Evolutionary conservation across 2,329 filamentous ascomycete species (phyloP).

Genomic region (Fusarium denticulatum): DNA sequence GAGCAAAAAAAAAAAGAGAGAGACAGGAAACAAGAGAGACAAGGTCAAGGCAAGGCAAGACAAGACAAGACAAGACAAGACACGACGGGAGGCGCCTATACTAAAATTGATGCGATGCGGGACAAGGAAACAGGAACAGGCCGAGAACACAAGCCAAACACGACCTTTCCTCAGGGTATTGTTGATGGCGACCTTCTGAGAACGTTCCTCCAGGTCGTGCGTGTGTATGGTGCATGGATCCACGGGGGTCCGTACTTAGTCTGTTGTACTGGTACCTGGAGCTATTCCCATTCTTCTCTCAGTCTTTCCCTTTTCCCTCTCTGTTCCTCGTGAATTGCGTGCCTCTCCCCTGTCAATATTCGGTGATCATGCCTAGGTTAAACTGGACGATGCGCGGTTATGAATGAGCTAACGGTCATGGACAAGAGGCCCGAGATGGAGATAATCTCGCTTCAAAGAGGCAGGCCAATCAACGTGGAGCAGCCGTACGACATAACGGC

Average conservation of each 20-base stretch:
- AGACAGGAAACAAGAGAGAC: constrained; percentile 12
- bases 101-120: constrained; percentile 33
- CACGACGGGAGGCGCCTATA: constrained; percentile 34
- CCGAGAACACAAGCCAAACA: constrained; percentile 9
- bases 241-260: constrained; percentile 8
- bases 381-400: constrained; percentile 32
- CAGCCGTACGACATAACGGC: constrained; percentile 39
- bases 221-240: constrained; percentile 21
- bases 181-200: constrained; percentile 24
- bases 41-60: constrained; percentile 10
- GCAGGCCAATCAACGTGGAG: constrained; percentile 35
- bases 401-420: constrained; percentile 28
- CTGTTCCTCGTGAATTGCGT: neutral
- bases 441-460: constrained; percentile 43
- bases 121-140: neutral
- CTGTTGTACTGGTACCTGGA: constrained; percentile 4
- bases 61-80: neutral
- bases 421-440: constrained; percentile 40
- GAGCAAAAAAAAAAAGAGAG: constrained; percentile 28
- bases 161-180: constrained; percentile 10
- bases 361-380: constrained; percentile 25
- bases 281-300: constrained; percentile 8
- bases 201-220: constrained; percentile 9
- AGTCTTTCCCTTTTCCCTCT: constrained; percentile 1
- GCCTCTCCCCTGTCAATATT: constrained; percentile 10